Base-by-base conservation (phyloP, 139 green algal species). In the Microglena sp. region DNA sequence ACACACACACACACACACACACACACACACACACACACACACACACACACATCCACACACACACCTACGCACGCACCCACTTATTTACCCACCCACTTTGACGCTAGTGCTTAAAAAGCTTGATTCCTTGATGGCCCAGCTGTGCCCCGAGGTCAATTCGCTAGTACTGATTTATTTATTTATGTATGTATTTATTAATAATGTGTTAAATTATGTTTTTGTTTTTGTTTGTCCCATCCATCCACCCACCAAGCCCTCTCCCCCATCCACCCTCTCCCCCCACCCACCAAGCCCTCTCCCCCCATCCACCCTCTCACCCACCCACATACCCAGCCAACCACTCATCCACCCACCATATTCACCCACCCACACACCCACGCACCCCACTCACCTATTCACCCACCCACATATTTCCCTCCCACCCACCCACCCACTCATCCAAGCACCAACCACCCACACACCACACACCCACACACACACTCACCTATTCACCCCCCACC, bases 71-170 rank as follows among this genome's bases (percentile, higher is more conserved):
- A 50, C 40, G 18, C 40, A 50, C 40, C 15, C 40, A 50, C 40
- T 24, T 18, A 50, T 18, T 24, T 18, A 31, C 50, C 24, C 22
- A 21, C 22, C 6, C 6, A 11, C 15, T 11, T 59, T 27, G 11
- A 59, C n/a, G n/a, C n/a, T n/a, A 26, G 27, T 81, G 31, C 44
- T 71, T 26, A 71, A 67, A 27, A 65, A 81, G 65, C 64, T 81
- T 44, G 55, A 81, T 29, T 57, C 60, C 40, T 64, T 80, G 64
- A 68, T 76, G 60, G 43, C 24, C 8, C 28, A 54, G 34, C 66
- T 73, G 34, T 74, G 66, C 56, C 66, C 72, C 8, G 57, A 71
- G 55, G 72, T 69, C 11, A 3, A 36, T n/a, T n/a, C n/a, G n/a
- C n/a, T n/a, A n/a, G n/a, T n/a, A n/a, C n/a, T n/a, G n/a, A n/a